Evolutionary conservation across 192 early-diverging fungal species (phyloP).

Genomic region (Coemansia sp.): DNA sequence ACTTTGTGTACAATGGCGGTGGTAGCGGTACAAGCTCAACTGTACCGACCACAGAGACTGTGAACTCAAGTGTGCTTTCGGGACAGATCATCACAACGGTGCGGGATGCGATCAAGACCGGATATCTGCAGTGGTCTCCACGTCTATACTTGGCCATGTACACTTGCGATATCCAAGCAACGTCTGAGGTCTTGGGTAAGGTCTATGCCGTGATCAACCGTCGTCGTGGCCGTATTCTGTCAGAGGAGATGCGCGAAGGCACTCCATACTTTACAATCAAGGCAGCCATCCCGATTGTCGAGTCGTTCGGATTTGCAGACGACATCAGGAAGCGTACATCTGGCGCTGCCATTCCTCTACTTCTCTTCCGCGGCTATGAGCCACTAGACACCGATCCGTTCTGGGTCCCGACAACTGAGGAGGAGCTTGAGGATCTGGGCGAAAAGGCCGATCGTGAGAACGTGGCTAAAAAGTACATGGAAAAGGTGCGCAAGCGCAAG

Average conservation of each 20-base stretch:
- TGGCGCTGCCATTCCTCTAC: constrained; percentile 91
- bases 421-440: constrained; percentile 97
- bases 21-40: neutral
- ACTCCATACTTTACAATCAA: constrained; percentile 94
- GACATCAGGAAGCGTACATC: constrained; percentile 95
- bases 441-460: constrained; percentile 98
- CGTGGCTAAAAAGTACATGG: constrained; percentile 95
- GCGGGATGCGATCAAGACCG: constrained; percentile 75
- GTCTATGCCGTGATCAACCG: constrained; percentile 92
- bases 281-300: constrained; percentile 87
- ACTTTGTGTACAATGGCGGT: constrained; percentile 20
- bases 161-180: constrained; percentile 92
- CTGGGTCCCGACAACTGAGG: constrained; percentile 97
- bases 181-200: constrained; percentile 91
- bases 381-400: constrained; percentile 91
- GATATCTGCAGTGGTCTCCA: constrained; percentile 92
- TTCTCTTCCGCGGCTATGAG: constrained; percentile 95
- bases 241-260: constrained; percentile 97
- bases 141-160: constrained; percentile 96
- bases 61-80: constrained; percentile 20
- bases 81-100: constrained; percentile 90
- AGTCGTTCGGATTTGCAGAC: constrained; percentile 99
- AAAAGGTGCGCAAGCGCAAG: constrained; percentile 90
- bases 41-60: neutral
- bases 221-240: constrained; percentile 86